Conservation (phyloP, 139 green algal species). For the Monoraphidium neglectum region DNA sequence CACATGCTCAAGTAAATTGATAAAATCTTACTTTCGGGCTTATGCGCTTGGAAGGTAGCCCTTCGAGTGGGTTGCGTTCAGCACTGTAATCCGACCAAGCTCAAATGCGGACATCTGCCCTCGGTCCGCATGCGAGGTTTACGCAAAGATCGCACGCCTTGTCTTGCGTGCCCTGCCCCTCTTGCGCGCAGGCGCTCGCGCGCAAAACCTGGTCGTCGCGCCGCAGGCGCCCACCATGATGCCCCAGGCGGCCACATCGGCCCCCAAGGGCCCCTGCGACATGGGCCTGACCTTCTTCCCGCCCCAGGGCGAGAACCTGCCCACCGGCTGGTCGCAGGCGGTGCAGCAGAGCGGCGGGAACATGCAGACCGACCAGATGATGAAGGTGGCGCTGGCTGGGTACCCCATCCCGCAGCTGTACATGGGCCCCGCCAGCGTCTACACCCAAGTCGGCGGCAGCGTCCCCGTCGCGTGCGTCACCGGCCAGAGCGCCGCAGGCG, state of each 20-base stretch:
- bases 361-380: slow-evolving; percentile 19
- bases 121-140: background rate
- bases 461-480: slow-evolving; percentile 18
- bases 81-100: background rate
- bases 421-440: slow-evolving; percentile 29
- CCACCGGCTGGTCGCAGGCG: slow-evolving; percentile 31
- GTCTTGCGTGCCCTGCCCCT: background rate
- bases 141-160: background rate
- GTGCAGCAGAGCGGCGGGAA: slow-evolving; percentile 31
- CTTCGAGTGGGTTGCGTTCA: too few species aligned
- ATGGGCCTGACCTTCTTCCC: slow-evolving; percentile 27
- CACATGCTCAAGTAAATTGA: too few species aligned
- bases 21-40: too few species aligned
- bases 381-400: slow-evolving; percentile 31
- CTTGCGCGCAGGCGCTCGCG: background rate
- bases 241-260: background rate
- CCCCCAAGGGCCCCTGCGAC: slow-evolving; percentile 1
- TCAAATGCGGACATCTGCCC: background rate
- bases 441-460: slow-evolving; percentile 17
- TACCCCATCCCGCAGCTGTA: slow-evolving; percentile 30
- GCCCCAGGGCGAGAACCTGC: slow-evolving; percentile 6
- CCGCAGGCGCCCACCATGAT: slow-evolving; percentile 2
- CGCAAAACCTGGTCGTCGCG: slow-evolving; percentile 12
- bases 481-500: background rate
- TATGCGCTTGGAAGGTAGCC: too few species aligned